Evolutionary conservation across 2,329 filamentous ascomycete species (phyloP).

Genomic region (Cladosporium sp.): DNA sequence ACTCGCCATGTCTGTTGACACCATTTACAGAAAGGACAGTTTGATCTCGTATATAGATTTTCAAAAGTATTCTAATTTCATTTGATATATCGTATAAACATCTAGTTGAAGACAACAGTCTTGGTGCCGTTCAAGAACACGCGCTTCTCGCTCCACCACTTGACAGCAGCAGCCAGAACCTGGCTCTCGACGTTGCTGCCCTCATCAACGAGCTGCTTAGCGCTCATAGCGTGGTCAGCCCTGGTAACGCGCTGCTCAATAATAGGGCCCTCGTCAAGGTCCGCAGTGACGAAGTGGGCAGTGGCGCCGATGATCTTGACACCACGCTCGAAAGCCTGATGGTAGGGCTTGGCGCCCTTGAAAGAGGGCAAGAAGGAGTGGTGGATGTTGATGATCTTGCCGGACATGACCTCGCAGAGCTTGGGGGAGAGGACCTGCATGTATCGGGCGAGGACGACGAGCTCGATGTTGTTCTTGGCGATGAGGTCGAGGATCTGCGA

Average conservation of each 20-base stretch:
- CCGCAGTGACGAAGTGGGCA: conserved; percentile 82
- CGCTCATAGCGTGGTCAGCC: conserved; percentile 74
- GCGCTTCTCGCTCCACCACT: conserved; percentile 77
- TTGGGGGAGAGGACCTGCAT: conserved; percentile 81
- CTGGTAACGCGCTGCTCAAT: conserved; percentile 80
- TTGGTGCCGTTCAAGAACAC: conserved; percentile 78
- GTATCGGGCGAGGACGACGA: conserved; percentile 79
- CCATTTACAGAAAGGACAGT: background rate
- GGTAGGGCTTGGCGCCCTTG: conserved; percentile 86
- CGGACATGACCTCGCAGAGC: conserved; percentile 76
- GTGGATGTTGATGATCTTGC: conserved; percentile 90
- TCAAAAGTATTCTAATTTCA: background rate
- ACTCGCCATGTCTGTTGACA: background rate
- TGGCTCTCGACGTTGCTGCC: conserved; percentile 83
- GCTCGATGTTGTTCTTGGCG: conserved; percentile 67
- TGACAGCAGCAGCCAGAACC: conserved; percentile 76
- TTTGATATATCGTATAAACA: background rate
- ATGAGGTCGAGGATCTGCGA: conserved; percentile 69
- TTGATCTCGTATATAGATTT: background rate
- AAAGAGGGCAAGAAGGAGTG: conserved; percentile 83
- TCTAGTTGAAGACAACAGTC: conserved; percentile 72
- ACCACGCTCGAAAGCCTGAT: conserved; percentile 81
- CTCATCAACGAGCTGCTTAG: conserved; percentile 75
- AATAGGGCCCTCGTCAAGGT: conserved; percentile 83
- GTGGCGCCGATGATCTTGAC: conserved; percentile 88